Percentiles rank a stretch among this genome's conserved stretches.
phyloP scores from a whole-genome alignment of 331 rosid species.

The Acacia pycnantha region DNA sequence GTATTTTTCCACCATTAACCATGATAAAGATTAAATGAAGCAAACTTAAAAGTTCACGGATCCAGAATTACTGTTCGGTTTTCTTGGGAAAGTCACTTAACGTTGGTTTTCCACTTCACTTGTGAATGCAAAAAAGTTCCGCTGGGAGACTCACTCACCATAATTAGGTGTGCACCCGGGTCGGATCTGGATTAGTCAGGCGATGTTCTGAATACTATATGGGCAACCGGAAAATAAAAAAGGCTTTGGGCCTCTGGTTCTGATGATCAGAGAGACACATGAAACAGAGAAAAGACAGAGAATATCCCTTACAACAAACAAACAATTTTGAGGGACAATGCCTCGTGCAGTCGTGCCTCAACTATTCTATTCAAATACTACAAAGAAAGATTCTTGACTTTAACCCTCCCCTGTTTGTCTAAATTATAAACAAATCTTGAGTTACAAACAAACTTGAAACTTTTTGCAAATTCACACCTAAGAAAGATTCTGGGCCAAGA shows the following conservation, averaged over 20 bases:
- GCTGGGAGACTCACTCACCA: no score
- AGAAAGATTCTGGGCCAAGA: neutral
- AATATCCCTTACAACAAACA: neutral
- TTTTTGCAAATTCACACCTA: neutral
- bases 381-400: neutral
- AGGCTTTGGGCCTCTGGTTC: neutral
- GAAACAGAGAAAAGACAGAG: neutral
- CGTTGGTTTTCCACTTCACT: no score
- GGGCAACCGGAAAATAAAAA: no score
- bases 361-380: no score
- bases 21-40: neutral
- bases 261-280: neutral
- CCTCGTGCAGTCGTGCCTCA: constrained; percentile 10
- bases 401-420: neutral
- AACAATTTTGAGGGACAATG: constrained; percentile 15
- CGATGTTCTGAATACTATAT: no score
- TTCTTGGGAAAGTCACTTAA: neutral
- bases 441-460: neutral
- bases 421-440: neutral
- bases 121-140: no score
- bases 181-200: no score
- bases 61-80: neutral
- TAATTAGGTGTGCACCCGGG: no score
- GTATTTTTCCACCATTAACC: no score
- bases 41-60: neutral